Evolutionary conservation across 208 protist species (phyloP).

Genomic region (Acanthamoeba royreba): DNA sequence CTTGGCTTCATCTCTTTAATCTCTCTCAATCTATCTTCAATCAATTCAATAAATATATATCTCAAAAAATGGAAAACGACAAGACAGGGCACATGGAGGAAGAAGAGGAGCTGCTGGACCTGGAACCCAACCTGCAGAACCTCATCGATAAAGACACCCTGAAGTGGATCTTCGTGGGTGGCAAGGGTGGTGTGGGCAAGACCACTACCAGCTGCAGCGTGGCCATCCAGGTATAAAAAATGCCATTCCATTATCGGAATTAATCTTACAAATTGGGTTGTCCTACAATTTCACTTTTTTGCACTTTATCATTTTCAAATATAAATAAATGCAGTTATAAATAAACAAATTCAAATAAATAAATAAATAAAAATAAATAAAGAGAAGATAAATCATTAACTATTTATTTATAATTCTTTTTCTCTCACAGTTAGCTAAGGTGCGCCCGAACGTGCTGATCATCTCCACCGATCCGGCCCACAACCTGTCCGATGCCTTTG

Average conservation of each 20-base stretch:
- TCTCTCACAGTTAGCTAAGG: constrained; percentile 84
- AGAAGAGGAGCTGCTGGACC: not conserved
- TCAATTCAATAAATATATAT: no score
- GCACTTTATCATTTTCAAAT: not conserved
- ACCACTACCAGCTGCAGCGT: constrained; percentile 72
- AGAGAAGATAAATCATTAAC: not conserved
- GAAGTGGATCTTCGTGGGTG: constrained; percentile 94
- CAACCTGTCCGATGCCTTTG: constrained; percentile 97
- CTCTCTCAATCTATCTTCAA: no score
- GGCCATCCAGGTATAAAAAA: constrained; percentile 66
- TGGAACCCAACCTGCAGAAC: constrained; percentile 78
- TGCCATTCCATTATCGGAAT: no score
- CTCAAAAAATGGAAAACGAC: not conserved
- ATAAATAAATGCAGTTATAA: no score
- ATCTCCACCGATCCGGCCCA: constrained; percentile 99
- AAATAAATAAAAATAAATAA: no score
- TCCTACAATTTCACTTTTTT: no score
- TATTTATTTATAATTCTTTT: not conserved
- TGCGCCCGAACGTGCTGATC: constrained; percentile 89
- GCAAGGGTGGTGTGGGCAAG: constrained; percentile 98
- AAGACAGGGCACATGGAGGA: not conserved
- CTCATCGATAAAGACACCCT: constrained; percentile 83
- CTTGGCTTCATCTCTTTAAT: no score
- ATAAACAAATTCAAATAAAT: no score
- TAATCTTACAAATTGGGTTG: no score